phyloP scores from a whole-genome alignment of 2,329 filamentous ascomycete genomes.

The Teratosphaeria pseudoeucalypti region DNA sequence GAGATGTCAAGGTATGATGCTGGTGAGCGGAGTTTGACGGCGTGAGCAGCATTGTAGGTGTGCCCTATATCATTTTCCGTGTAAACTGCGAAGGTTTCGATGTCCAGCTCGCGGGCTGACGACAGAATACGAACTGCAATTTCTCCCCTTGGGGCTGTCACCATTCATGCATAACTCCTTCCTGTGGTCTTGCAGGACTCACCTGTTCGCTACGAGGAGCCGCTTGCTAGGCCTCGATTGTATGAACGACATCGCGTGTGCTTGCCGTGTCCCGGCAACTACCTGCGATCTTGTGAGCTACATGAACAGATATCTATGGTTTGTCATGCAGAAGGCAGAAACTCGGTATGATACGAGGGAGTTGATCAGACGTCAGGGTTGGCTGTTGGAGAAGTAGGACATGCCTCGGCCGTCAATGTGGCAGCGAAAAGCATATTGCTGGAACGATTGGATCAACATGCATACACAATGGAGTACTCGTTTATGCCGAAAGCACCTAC shows the following conservation, averaged over 20 bases:
- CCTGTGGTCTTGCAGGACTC: neutral
- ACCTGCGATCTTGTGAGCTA: neutral
- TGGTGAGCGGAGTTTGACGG: conserved; percentile 41
- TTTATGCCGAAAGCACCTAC: neutral
- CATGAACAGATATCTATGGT: neutral
- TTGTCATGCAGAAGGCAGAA: neutral
- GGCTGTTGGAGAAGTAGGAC: neutral
- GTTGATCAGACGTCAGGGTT: neutral
- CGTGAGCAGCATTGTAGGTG: conserved; percentile 40
- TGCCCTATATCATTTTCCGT: conserved; percentile 47
- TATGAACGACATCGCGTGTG: conserved; percentile 2
- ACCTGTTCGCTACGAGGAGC: conserved; percentile 24
- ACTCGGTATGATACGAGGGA: neutral
- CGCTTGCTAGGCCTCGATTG: conserved; percentile 15
- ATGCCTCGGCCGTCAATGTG: neutral
- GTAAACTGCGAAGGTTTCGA: conserved; percentile 48
- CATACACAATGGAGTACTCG: neutral
- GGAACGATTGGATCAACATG: neutral
- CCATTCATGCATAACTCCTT: neutral
- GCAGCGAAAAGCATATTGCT: neutral
- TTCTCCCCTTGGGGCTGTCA: conserved; percentile 42
- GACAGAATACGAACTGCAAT: conserved; percentile 53
- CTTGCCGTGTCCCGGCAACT: neutral
- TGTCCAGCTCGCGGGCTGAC: conserved; percentile 47
- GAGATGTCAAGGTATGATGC: conserved; percentile 44